Percentiles rank a stretch among this genome's conserved stretches.
Conservation (phyloP, 164 flowering plant genomes). For the Kingdonia uniflora region DNA sequence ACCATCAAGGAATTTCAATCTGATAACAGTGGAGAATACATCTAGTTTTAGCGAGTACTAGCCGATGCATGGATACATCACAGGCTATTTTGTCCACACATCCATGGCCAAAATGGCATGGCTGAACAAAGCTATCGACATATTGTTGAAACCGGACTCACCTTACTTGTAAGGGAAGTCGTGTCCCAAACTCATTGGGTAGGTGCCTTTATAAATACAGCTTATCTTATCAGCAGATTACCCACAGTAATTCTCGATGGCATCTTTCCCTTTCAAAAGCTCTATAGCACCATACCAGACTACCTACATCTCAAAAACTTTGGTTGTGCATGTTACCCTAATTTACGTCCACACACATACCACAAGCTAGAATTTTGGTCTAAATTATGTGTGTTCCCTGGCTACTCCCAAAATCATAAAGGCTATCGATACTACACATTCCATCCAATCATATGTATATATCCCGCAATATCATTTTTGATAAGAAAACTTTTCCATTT, state of each 20-base stretch:
- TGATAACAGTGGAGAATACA: background rate
- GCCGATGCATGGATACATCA: background rate
- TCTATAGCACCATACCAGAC: background rate
- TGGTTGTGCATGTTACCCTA: background rate
- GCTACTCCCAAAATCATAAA: background rate
- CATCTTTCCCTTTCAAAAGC: background rate
- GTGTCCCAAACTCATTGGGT: no score
- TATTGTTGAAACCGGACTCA: no score
- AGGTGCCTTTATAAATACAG: no score
- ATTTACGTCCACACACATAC: background rate
- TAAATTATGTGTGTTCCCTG: background rate
- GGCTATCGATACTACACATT: background rate
- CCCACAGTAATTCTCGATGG: no score
- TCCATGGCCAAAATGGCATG: background rate
- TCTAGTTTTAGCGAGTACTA: background rate
- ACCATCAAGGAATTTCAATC: background rate
- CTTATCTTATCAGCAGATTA: no score
- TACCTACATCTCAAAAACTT: background rate
- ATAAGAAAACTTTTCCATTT: background rate
- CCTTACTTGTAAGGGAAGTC: no score
- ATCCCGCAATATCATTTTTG: background rate
- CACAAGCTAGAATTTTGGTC: background rate
- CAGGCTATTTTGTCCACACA: background rate
- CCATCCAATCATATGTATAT: background rate
- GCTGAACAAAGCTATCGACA: no score